Base-by-base conservation (phyloP, 352 stramenopile genomes). In the Globisporangium yorkense region DNA sequence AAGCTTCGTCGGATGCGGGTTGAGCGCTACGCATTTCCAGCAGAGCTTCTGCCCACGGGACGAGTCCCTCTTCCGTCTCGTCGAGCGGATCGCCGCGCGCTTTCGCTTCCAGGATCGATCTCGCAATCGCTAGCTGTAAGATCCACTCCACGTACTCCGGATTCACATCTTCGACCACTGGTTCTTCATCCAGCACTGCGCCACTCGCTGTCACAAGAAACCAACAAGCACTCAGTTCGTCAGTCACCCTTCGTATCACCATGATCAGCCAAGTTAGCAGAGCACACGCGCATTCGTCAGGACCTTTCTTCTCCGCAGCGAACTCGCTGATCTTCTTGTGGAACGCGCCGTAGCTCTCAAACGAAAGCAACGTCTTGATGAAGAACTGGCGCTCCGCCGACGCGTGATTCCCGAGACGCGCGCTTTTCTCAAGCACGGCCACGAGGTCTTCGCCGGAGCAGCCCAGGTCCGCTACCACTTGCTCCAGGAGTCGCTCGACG, bases 331-430 rank as follows among this genome's bases (percentile, higher is more conserved):
- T 90, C 24, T 72, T 69, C 2, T 65, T 62, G 51, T 68, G 71
- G n/a, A 92, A 92, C 10, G 71, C 64, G 21, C 71, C 66, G 56
- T 77, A 92, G 55, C 88, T 68, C 44, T 90, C 77, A 50, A 88
- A 89, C 16, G 83, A 72, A 10, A 92, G 68, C 47, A 90, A 68
- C 29, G 72, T 89, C 62, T 89, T 75, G 63, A 92, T 75, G 51
- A 87, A 80, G 48, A 87, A 84, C 4, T 65, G 62, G 10, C 77
- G 72, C 50, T 89, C 80, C 1, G 66, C 70, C 10, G 74, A 71
- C 20, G 77, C 27, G 21, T 69, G 56, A 13, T 51, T 59, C 29
- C 72, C 69, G 5, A 68, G 70, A 1, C 59, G 68, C 27, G 72
- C 57, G 31, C 71, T 79, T 5, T 78, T 64, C 18, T 87, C 44